Evolutionary conservation across 176 grass and related monocot species (phyloP).

Genomic region (Dactylis glomerata): DNA sequence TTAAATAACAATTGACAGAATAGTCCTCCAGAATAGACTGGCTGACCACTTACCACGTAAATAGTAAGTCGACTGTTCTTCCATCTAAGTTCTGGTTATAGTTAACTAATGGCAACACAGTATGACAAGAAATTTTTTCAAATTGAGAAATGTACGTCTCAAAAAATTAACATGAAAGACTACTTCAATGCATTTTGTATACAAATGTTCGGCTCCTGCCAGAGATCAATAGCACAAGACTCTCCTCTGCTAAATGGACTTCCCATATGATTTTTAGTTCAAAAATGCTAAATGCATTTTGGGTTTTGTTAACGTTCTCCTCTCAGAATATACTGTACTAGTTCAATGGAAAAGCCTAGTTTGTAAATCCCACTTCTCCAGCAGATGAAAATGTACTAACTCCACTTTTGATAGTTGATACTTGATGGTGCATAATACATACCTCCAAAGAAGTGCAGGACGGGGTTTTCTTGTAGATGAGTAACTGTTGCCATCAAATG

Average conservation of each 20-base stretch:
- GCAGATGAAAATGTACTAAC: constrained; percentile 16
- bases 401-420: constrained; percentile 8
- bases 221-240: constrained; percentile 7
- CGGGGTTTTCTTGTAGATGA: constrained; percentile 72
- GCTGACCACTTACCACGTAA: constrained; percentile 5
- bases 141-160: neutral
- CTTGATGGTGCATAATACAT: constrained; percentile 14
- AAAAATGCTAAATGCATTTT: neutral
- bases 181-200: neutral
- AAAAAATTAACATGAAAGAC: constrained; percentile 10
- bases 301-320: neutral
- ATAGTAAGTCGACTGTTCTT: constrained; percentile 7
- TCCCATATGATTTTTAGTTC: neutral
- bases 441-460: constrained; percentile 98
- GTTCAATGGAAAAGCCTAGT: neutral
- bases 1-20: constrained; percentile 37
- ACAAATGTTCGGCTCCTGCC: constrained; percentile 23
- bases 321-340: constrained; percentile 3
- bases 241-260: neutral
- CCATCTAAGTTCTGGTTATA: constrained; percentile 13
- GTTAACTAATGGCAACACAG: constrained; percentile 16
- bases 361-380: constrained; percentile 6
- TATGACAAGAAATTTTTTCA: neutral
- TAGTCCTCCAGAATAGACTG: neutral
- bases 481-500: constrained; percentile 62